phyloP scores from a whole-genome alignment of 2,329 filamentous ascomycete species.

The Fusarium setosum region DNA sequence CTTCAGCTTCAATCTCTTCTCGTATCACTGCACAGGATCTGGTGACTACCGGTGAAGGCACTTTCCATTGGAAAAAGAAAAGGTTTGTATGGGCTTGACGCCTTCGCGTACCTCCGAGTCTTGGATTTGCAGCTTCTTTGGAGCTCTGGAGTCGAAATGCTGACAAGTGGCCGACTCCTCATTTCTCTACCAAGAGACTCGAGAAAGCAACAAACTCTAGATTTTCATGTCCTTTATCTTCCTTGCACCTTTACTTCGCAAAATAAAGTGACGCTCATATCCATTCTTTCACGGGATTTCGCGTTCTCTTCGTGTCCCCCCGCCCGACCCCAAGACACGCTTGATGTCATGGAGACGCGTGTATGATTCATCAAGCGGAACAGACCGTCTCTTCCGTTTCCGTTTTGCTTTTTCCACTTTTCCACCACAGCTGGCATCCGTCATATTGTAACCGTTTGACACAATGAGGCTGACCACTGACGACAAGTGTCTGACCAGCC shows the following conservation, averaged over 20 bases:
- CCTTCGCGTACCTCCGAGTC: background rate
- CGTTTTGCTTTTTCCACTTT: constrained; percentile 20
- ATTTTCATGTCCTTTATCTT: background rate
- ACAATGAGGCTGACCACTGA: background rate
- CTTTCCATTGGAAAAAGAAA: background rate
- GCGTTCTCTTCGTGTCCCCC: background rate
- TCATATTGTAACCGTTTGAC: background rate
- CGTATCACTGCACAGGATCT: background rate
- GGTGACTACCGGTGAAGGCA: background rate
- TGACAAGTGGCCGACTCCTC: background rate
- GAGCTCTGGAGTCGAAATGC: background rate
- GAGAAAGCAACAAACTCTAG: background rate
- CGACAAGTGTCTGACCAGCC: background rate
- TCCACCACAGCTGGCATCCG: background rate
- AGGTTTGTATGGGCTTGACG: background rate
- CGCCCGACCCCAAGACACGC: background rate
- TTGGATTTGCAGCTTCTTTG: background rate
- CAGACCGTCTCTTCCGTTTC: background rate
- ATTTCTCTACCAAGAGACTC: background rate
- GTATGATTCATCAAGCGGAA: constrained; percentile 31
- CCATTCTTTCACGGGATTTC: constrained; percentile 20
- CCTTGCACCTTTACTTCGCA: background rate
- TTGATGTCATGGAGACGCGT: constrained; percentile 24
- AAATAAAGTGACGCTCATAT: background rate
- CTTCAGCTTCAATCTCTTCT: background rate